Evolutionary conservation across 163 green algal genomes (phyloP).

Genomic region (Chlamydomonas reinhardtii): DNA sequence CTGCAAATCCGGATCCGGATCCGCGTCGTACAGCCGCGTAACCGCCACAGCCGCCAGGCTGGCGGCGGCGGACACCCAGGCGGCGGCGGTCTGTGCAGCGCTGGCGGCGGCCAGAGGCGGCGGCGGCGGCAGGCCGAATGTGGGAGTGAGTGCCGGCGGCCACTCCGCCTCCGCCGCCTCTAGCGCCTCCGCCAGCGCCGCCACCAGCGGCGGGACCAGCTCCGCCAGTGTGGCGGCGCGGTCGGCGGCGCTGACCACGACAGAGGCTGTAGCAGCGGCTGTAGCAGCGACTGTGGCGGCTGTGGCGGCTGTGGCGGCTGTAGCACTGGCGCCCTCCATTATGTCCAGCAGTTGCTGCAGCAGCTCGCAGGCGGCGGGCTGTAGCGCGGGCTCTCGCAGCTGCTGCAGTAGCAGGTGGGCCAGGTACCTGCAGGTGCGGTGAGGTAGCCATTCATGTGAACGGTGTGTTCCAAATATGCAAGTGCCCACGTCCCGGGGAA

Average conservation of each 20-base stretch:
- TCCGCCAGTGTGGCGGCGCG: slow-evolving; percentile 3
- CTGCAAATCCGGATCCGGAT: slow-evolving; percentile 8
- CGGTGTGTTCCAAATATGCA: no score
- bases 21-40: no score
- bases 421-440: slow-evolving; percentile 23
- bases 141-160: not conserved
- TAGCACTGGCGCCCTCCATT: not conserved
- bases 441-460: no score
- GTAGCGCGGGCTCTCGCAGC: slow-evolving; percentile 13
- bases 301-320: no score
- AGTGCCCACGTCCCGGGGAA: no score
- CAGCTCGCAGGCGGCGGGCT: slow-evolving; percentile 7
- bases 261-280: not conserved
- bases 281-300: no score
- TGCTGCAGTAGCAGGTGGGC: slow-evolving; percentile 38
- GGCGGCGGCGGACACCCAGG: not conserved
- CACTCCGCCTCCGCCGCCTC: slow-evolving; percentile 3
- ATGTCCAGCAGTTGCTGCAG: slow-evolving; percentile 14
- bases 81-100: no score
- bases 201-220: slow-evolving; percentile 33
- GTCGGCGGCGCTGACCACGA: not conserved
- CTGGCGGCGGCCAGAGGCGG: no score
- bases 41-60: not conserved
- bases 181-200: slow-evolving; percentile 22
- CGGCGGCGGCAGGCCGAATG: slow-evolving; percentile 8